These are phyloP conservation scores for Kodamaea kakaduensis DNA, from an alignment of 805 yeast genomes.

Conservation along the genomic window DNA sequence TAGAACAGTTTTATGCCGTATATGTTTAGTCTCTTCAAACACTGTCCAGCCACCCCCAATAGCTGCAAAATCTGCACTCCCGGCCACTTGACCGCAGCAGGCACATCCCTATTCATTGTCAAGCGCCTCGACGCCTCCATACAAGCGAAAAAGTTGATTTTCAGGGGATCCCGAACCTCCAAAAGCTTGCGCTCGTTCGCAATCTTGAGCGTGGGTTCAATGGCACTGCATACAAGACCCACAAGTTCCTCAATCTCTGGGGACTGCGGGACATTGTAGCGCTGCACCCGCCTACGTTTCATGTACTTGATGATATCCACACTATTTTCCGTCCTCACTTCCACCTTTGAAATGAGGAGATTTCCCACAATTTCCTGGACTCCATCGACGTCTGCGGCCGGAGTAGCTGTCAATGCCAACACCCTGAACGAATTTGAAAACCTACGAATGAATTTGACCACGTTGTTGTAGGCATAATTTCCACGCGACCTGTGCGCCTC, in stretches of 20 bases:
- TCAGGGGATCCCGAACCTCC: slow-evolving; percentile 60
- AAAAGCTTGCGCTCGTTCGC: slow-evolving; percentile 64
- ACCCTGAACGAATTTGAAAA: slow-evolving; percentile 63
- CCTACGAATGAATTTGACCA: slow-evolving; percentile 58
- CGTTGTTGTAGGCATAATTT: slow-evolving; percentile 81
- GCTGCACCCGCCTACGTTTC: slow-evolving; percentile 59
- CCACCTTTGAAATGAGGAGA: slow-evolving; percentile 69
- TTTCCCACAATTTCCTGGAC: slow-evolving; percentile 82
- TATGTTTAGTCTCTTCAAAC: slow-evolving; percentile 61
- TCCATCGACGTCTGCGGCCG: slow-evolving; percentile 81
- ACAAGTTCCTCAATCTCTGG: slow-evolving; percentile 55
- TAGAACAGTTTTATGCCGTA: slow-evolving; percentile 83
- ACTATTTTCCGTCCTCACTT: slow-evolving; percentile 81
- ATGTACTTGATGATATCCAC: slow-evolving; percentile 77
- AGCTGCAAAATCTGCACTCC: slow-evolving; percentile 58
- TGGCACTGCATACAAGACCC: slow-evolving; percentile 55
- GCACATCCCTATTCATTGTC: slow-evolving; percentile 47
- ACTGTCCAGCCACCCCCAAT: slow-evolving; percentile 68
- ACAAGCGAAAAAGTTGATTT: slow-evolving; percentile 66
- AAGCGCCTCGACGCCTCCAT: slow-evolving; percentile 64
- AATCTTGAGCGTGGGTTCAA: slow-evolving; percentile 58
- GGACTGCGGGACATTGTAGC: slow-evolving; percentile 51
- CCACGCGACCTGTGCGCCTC: slow-evolving; percentile 96
- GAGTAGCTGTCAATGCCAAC: slow-evolving; percentile 92
- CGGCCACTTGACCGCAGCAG: slow-evolving; percentile 74